Evolutionary conservation across 805 yeast species (phyloP), one percentile per base, ranked within the genome.

Genomic region (Yarrowia divulgata): DNA sequence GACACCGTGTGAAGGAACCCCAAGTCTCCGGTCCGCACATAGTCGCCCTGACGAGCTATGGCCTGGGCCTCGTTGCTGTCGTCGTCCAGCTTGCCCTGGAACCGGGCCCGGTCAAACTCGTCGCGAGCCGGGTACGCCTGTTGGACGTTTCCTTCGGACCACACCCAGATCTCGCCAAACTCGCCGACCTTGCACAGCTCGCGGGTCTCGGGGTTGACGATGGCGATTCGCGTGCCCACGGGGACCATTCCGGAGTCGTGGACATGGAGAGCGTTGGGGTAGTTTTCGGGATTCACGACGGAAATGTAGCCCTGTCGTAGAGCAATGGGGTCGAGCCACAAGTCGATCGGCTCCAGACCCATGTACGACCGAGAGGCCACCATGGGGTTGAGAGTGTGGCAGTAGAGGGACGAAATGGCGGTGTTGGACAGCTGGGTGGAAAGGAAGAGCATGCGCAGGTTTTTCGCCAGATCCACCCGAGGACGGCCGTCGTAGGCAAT

Each of bases 211-310:
- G 99, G 99, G 73, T 95, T 95, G 3, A 95, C 98, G 70, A 95
- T 90, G 0, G 97, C 95, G 42, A 95, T 86, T 75, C 93, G 97
- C 0, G 98, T 91, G 76, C 97, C 91, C 9, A 93, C 93, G 0
- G 98, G 96, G 0, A 93, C 98, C 83, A 94, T 90, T 13, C 99
- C 99, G 0, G 97, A 91, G 75, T 95, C 99, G 75, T 93, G 97
- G 9, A 95, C 79, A 69, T 88, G 89, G 66, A 95, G 80, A 0
- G 93, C 91, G 72, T 85, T 83, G 4, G 90, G 88, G 34, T 83
- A 83, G 71, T 87, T 90, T 4, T 85, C 85, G 12, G 92, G 94
- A 73, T 90, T 89, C 7, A 92, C 93, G 34, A 90, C 84, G 23
- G 90, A 87, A 1, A 95, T 84, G 68, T 89, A 86, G 2, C 99